Conservation (phyloP, 257 asterid genomes). For the Solanum sejunctum region DNA sequence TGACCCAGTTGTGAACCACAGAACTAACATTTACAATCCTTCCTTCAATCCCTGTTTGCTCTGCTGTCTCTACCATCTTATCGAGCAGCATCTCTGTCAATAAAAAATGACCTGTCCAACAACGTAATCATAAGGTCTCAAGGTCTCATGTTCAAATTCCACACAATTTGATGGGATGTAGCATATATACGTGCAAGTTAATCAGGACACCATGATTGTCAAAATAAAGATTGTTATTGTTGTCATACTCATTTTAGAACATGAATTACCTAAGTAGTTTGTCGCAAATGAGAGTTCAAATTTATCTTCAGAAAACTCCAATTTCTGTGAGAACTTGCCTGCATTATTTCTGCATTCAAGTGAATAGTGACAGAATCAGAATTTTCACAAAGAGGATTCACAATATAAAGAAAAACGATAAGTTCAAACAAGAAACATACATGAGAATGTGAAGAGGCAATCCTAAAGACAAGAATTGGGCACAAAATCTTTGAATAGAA, state of each 20-base stretch:
- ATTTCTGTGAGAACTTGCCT: slow-evolving; percentile 74
- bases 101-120: slow-evolving; percentile 65
- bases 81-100: slow-evolving; percentile 73
- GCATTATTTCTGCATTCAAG: slow-evolving; percentile 76
- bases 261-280: slow-evolving; percentile 53
- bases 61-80: slow-evolving; percentile 76
- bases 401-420: not conserved
- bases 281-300: slow-evolving; percentile 89
- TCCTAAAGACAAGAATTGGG: slow-evolving; percentile 46
- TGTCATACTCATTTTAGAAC: not conserved
- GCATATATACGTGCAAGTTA: not conserved
- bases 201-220: not conserved
- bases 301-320: slow-evolving; percentile 86
- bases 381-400: not conserved
- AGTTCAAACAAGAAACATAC: slow-evolving; percentile 20
- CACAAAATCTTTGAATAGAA: slow-evolving; percentile 60
- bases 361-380: not conserved
- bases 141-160: not conserved
- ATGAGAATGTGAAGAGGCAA: slow-evolving; percentile 78
- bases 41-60: slow-evolving; percentile 51
- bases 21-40: slow-evolving; percentile 88
- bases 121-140: not conserved
- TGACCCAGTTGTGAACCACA: slow-evolving; percentile 71
- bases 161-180: not conserved
- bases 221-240: not conserved